Evolutionary conservation across 2,329 filamentous ascomycete genomes (phyloP), one percentile per base, ranked within the genome.

Genomic region (Aschersonia sp.): DNA sequence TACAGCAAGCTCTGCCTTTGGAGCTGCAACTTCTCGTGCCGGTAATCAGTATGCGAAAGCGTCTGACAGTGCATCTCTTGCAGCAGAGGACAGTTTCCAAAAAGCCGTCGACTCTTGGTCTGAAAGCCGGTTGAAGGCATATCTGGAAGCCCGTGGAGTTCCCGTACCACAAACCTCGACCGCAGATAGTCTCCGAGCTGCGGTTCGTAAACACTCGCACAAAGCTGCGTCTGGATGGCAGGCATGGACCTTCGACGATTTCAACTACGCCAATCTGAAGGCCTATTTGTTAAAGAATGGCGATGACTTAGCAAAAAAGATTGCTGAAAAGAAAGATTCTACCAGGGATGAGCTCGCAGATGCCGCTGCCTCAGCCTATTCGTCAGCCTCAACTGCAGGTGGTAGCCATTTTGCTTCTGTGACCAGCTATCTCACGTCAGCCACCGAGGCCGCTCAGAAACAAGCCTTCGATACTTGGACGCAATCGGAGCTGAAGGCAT

Each of bases 201-300:
- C 82, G 49, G 86, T 87, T n/a, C 78, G 85, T 55, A 76, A 84
- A 57, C 71, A 87, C 60, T 70, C 76, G 30, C 80, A 88, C 67
- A 83, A 84, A 65, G 83, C 81, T 44, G 72, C 79, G 7, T 71
- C 71, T 44, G 79, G 77, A 14, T 86, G 76, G 69, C 82, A 69
- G 50, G 77, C 81, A 4, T 89, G 85, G 84, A 87, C 81, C 12
- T 88, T 87, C 60, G 84, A 89, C 54, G 86, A 87, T 51, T 80
- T 83, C 64, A 84, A 78, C 40, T 71, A 74, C 46, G 81, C 87
- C 3, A 84, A 85, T 57, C 64, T 90, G 44, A 81, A 79, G 59
- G 60, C 66, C 2, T 79, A 79, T 50, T 66, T 82, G 8, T 56
- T 58, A 5, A 67, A 66, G 43, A 70, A 71, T 41, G 76, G 77